These are phyloP conservation scores for Akanthomyces muscarius DNA, from an alignment of 2,329 filamentous ascomycete genomes.

Conservation along the genomic window DNA sequence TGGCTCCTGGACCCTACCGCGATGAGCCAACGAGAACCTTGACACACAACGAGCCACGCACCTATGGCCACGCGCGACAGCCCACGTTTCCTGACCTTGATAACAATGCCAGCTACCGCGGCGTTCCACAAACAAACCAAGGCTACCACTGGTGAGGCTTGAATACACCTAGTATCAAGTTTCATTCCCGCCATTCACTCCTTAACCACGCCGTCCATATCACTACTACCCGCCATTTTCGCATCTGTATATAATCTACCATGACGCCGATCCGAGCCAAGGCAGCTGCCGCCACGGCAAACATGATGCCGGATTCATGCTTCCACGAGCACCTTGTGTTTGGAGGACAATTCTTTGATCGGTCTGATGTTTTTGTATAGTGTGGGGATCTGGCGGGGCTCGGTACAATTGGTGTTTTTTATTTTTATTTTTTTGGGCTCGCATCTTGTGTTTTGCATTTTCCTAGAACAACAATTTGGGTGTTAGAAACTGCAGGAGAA, in stretches of 20 bases:
- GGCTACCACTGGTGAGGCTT: conserved; percentile 7
- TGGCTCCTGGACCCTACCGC: background rate
- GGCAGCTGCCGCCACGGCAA: background rate
- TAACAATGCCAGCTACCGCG: background rate
- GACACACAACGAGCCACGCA: conserved; percentile 3
- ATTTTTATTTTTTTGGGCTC: background rate
- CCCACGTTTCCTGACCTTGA: conserved; percentile 5
- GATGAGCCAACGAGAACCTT: conserved; percentile 1
- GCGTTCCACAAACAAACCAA: background rate
- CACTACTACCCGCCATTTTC: background rate
- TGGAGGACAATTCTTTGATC: background rate
- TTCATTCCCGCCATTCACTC: background rate
- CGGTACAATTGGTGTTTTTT: background rate
- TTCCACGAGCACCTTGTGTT: no score
- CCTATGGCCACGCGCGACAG: background rate
- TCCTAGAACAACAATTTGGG: background rate
- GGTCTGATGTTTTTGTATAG: background rate
- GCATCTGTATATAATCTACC: conserved; percentile 1
- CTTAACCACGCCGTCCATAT: conserved; percentile 8
- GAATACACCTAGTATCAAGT: background rate
- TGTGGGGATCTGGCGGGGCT: background rate
- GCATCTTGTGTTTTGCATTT: background rate
- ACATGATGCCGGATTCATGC: background rate
- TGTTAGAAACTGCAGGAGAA: background rate
- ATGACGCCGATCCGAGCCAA: background rate